Evolutionary conservation across 2,329 filamentous ascomycete species (phyloP).

Genomic region (Penicillium oxalicum): DNA sequence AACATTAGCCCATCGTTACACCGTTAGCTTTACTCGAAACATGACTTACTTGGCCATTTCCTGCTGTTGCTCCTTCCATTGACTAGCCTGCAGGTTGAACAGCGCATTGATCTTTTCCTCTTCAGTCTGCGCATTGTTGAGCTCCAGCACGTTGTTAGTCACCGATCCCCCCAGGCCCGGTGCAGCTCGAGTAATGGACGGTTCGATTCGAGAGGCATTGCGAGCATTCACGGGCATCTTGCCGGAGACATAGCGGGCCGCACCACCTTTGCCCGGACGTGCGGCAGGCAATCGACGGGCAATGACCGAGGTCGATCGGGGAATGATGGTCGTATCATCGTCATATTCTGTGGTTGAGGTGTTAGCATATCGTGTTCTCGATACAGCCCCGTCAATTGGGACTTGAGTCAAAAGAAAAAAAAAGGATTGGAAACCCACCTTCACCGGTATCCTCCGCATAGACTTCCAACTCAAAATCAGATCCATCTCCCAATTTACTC

Average conservation of each 20-base stretch:
- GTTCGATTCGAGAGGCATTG: constrained; percentile 65
- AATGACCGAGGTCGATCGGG: constrained; percentile 87
- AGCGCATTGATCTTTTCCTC: constrained; percentile 91
- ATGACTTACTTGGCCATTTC: constrained; percentile 71
- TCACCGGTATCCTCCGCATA: constrained; percentile 88
- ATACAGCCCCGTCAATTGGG: background rate
- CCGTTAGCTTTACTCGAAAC: background rate
- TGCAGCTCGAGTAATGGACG: constrained; percentile 33
- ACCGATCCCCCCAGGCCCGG: constrained; percentile 38
- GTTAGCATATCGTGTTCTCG: constrained; percentile 5
- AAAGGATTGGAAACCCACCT: constrained; percentile 50
- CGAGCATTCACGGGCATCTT: constrained; percentile 89
- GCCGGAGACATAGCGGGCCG: constrained; percentile 90
- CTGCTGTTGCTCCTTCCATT: constrained; percentile 90
- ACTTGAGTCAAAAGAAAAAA: constrained; percentile 6
- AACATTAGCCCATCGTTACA: constrained; percentile 23
- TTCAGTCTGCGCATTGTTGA: constrained; percentile 78
- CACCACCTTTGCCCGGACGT: constrained; percentile 80
- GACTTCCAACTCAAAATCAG: constrained; percentile 92
- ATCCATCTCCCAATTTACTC: constrained; percentile 88
- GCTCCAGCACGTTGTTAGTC: constrained; percentile 54
- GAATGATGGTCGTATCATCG: constrained; percentile 96
- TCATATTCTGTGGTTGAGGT: constrained; percentile 66
- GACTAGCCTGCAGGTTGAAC: constrained; percentile 80
- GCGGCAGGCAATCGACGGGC: constrained; percentile 78